Evolutionary conservation across 257 asterid species (phyloP).

Genomic region (Verbena officinalis): DNA sequence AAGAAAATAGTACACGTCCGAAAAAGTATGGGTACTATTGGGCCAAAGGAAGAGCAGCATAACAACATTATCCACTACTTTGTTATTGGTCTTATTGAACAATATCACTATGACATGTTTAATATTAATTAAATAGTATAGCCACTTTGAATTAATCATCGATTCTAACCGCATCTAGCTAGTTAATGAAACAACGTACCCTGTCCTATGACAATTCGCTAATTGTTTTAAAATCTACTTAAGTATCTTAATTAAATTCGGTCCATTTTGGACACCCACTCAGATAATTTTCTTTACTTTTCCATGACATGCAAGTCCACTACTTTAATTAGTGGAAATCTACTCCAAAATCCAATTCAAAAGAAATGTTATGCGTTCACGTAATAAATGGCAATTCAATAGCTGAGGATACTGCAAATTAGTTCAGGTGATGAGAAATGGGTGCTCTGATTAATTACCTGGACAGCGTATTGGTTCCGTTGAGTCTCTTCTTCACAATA

Average conservation of each 20-base stretch:
- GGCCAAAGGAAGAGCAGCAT: too few species aligned
- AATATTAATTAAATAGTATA: too few species aligned
- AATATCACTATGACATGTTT: too few species aligned
- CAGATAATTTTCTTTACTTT: not conserved
- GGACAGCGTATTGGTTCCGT: slow-evolving; percentile 68
- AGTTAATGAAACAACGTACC: too few species aligned
- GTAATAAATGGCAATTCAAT: not conserved
- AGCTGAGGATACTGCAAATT: not conserved
- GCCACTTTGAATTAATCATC: too few species aligned
- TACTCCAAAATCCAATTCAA: slow-evolving; percentile 11
- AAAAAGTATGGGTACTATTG: too few species aligned
- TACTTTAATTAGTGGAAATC: slow-evolving; percentile 22
- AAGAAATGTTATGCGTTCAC: not conserved
- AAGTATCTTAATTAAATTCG: not conserved
- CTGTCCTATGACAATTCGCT: too few species aligned
- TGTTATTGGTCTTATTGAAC: too few species aligned
- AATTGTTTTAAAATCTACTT: too few species aligned
- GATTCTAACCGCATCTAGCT: too few species aligned
- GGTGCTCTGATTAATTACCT: slow-evolving; percentile 39
- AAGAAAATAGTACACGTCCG: too few species aligned
- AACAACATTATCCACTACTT: too few species aligned
- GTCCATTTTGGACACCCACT: slow-evolving; percentile 13
- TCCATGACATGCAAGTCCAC: slow-evolving; percentile 38
- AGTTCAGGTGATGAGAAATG: slow-evolving; percentile 17
- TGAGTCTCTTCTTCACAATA: slow-evolving; percentile 64